Percentiles rank a stretch among this genome's conserved stretches.
phyloP scores from a whole-genome alignment of 176 grass and related monocot genomes.

The Hordeum vulgare region DNA sequence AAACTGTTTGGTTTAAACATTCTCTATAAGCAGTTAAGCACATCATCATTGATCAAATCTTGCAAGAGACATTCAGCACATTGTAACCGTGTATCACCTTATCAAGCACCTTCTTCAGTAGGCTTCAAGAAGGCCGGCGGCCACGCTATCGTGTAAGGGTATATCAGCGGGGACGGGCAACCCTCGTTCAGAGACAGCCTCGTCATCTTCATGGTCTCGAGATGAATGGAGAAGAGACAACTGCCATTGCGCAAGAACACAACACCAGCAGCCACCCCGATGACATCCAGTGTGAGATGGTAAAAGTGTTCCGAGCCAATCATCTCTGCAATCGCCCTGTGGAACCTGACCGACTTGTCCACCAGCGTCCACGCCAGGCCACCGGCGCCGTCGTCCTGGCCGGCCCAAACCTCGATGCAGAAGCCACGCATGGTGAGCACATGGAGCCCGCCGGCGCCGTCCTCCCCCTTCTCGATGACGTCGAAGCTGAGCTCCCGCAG shows the following conservation, averaged over 20 bases:
- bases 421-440: constrained; percentile 32
- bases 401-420: constrained; percentile 28
- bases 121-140: constrained; percentile 27
- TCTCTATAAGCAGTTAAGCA: neutral
- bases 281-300: neutral
- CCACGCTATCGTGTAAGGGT: constrained; percentile 16
- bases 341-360: constrained; percentile 36
- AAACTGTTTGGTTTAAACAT: neutral
- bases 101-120: neutral
- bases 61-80: neutral
- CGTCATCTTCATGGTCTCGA: constrained; percentile 31
- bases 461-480: constrained; percentile 22
- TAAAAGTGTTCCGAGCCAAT: neutral
- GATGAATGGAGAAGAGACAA: constrained; percentile 24
- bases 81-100: neutral
- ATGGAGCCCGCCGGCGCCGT: neutral
- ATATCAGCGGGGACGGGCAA: neutral
- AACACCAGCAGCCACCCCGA: constrained; percentile 12
- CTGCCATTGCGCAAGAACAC: constrained; percentile 22
- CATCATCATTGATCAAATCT: neutral
- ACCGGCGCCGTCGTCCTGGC: neutral
- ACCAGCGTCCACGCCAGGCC: constrained; percentile 10
- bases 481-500: constrained; percentile 22
- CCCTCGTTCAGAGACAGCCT: neutral
- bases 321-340: constrained; percentile 4